Conservation (phyloP, 208 protist genomes). For the Leishmania braziliensis region DNA sequence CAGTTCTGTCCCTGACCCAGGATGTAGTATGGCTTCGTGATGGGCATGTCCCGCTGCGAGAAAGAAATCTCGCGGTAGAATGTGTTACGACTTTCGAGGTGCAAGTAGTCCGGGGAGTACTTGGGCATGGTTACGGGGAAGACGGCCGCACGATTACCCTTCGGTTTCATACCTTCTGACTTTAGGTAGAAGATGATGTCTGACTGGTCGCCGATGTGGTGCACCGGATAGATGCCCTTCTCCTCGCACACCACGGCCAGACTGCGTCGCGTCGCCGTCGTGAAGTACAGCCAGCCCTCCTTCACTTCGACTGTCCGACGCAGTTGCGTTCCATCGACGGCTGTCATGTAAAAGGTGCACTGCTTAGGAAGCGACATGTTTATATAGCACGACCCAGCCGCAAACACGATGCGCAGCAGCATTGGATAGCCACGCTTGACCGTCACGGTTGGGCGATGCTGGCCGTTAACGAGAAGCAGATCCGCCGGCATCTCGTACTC, state of each 20-base stretch:
- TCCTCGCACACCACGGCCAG: slow-evolving; percentile 56
- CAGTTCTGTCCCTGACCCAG: slow-evolving; percentile 77
- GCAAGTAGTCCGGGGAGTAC: slow-evolving; percentile 55
- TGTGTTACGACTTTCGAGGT: slow-evolving; percentile 11
- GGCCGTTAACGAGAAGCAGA: slow-evolving; percentile 88
- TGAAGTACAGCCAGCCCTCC: slow-evolving; percentile 75
- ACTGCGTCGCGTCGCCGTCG: slow-evolving; percentile 69
- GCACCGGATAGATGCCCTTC: slow-evolving; percentile 48
- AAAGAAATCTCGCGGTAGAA: slow-evolving; percentile 67
- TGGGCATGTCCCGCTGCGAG: slow-evolving; percentile 52
- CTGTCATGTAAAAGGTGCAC: slow-evolving; percentile 65
- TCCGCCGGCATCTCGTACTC: slow-evolving; percentile 49
- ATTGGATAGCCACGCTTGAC: slow-evolving; percentile 39
- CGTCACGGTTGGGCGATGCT: slow-evolving; percentile 69
- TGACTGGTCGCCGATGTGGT: slow-evolving; percentile 29
- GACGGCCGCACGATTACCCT: background rate
- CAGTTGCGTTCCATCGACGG: slow-evolving; percentile 77
- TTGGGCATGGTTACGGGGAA: slow-evolving; percentile 56
- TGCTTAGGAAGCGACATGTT: slow-evolving; percentile 67
- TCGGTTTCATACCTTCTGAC: slow-evolving; percentile 15
- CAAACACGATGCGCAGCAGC: slow-evolving; percentile 74
- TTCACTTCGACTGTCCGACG: slow-evolving; percentile 41
- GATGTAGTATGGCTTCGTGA: slow-evolving; percentile 56
- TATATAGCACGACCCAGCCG: slow-evolving; percentile 75
- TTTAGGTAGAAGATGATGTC: slow-evolving; percentile 66